These are phyloP conservation scores for Fusarium avenaceum DNA, from an alignment of 2,329 filamentous ascomycete genomes.

Conservation along the genomic window DNA sequence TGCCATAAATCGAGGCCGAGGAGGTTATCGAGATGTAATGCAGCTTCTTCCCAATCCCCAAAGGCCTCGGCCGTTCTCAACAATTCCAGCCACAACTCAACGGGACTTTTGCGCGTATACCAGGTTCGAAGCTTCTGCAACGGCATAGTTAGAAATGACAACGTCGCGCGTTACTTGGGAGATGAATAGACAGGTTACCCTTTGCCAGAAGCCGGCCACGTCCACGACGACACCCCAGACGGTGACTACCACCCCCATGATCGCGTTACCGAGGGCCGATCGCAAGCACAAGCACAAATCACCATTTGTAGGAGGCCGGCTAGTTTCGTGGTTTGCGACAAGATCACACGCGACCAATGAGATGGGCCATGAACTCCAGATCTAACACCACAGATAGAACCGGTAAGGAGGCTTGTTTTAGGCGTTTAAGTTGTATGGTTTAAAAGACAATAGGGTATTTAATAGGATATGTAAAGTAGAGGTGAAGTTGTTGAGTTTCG, in stretches of 20 bases:
- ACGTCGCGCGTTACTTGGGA: slow-evolving; percentile 15
- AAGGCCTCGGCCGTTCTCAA: slow-evolving; percentile 77
- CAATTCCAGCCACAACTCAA: slow-evolving; percentile 74
- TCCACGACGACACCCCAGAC: slow-evolving; percentile 72
- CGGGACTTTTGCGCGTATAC: slow-evolving; percentile 74
- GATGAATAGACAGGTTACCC: slow-evolving; percentile 59
- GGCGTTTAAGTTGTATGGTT: slow-evolving; percentile 4
- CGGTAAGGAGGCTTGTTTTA: slow-evolving; percentile 5
- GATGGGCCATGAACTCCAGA: slow-evolving; percentile 40
- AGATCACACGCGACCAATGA: slow-evolving; percentile 31
- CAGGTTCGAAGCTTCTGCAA: slow-evolving; percentile 75
- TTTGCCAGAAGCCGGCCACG: slow-evolving; percentile 73
- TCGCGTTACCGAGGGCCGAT: slow-evolving; percentile 55
- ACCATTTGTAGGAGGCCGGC: slow-evolving; percentile 42
- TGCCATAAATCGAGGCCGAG: slow-evolving; percentile 87
- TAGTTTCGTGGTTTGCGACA: slow-evolving; percentile 26
- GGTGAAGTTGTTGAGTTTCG: slow-evolving; percentile 36
- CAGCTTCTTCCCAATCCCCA: slow-evolving; percentile 90
- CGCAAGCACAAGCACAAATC: slow-evolving; percentile 53
- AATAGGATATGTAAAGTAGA: slow-evolving; percentile 37
- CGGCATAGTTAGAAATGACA: slow-evolving; percentile 35
- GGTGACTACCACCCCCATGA: slow-evolving; percentile 61
- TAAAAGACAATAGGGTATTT: slow-evolving; percentile 4
- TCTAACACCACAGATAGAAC: slow-evolving; percentile 30
- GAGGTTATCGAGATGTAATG: slow-evolving; percentile 83